Base-by-base conservation (phyloP, 2,329 filamentous ascomycete genomes). In the Pseudogymnoascus sp. region DNA sequence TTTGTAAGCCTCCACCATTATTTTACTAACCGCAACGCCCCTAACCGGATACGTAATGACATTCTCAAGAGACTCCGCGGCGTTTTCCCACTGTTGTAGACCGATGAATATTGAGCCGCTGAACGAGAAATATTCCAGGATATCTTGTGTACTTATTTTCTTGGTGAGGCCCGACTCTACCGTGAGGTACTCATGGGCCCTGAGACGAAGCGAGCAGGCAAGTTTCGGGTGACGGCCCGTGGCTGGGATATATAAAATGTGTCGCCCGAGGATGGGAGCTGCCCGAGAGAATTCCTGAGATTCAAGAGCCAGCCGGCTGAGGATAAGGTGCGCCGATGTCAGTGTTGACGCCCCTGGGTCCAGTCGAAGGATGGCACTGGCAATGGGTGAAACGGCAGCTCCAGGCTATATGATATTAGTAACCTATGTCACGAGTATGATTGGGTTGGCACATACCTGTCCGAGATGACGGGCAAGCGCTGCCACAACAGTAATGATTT, bases 1-100 rank as follows among this genome's bases (percentile, higher is more conserved):
- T 77, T 93, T 96, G 79, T 96, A 93, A 5, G 91, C 90, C 68
- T 96, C 92, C 3, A 90, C 80, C 89, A 95, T 95, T 61, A 96
- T 81, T 73, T 86, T 88, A 75, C 88, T 93, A 11, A 85, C 80
- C 37, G 85, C 81, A 34, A 81, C 79, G 19, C 86, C 87, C 62
- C 79, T 80, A 0, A 81, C 79, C 0, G 92, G 90, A 64, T 87
- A 86, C 2, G 87, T 84, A 37, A 96, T 79, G 48, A 85, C 83
- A 65, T 84, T 81, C 69, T 86, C 84, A 25, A 92, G 80, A 31
- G 86, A 85, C 39, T 80, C 80, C 14, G 81, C 76, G 0, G 89
- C 88, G 64, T 82, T 83, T 16, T 76, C 72, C 88, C 89, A 93
- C 66, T 85, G 76, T 65, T 82, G 79, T 61, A 80, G 74, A 1